Evolutionary conservation across 768 basidiomycete species (phyloP).

Genomic region (Neoboletus subvelutipes): DNA sequence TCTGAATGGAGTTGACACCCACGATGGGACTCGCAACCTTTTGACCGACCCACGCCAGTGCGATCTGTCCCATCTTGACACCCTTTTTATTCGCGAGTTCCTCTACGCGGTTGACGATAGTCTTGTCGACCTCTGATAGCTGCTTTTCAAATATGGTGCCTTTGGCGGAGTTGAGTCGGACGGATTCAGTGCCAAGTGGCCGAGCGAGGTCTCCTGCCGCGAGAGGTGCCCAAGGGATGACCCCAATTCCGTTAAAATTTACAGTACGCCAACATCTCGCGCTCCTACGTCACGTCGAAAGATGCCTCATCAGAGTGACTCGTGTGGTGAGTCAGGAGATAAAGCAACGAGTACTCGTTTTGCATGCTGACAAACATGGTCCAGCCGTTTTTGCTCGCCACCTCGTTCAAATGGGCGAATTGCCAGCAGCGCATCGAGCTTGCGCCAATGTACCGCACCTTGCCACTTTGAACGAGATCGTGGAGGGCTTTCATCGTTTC

Average conservation of each 20-base stretch:
- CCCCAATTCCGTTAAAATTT: slow-evolving; percentile 49
- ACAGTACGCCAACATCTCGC: slow-evolving; percentile 47
- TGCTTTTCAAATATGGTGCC: slow-evolving; percentile 29
- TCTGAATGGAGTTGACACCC: slow-evolving; percentile 30
- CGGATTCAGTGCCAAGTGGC: slow-evolving; percentile 31
- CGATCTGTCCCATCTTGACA: too few species aligned
- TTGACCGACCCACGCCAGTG: slow-evolving; percentile 39
- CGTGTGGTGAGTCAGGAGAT: slow-evolving; percentile 27
- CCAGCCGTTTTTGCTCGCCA: slow-evolving; percentile 44
- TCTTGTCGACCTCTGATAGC: slow-evolving; percentile 29
- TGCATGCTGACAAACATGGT: slow-evolving; percentile 58
- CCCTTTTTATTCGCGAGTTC: slow-evolving; percentile 31
- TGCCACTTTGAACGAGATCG: slow-evolving; percentile 45
- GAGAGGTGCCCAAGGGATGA: slow-evolving; percentile 53
- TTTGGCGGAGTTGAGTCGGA: slow-evolving; percentile 12
- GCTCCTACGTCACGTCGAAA: slow-evolving; percentile 33
- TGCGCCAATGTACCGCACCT: slow-evolving; percentile 51
- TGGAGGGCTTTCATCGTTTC: slow-evolving; percentile 52
- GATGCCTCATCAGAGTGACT: not conserved
- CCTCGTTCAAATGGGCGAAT: slow-evolving; percentile 42
- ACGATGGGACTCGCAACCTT: slow-evolving; percentile 48
- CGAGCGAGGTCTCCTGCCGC: slow-evolving; percentile 40
- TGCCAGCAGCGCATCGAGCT: slow-evolving; percentile 48
- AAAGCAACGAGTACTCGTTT: slow-evolving; percentile 50
- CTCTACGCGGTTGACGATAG: slow-evolving; percentile 42